These are phyloP conservation scores for Cystobasidium sp. DNA, from an alignment of 1,284 basidiomycete genomes.

Conservation along the genomic window DNA sequence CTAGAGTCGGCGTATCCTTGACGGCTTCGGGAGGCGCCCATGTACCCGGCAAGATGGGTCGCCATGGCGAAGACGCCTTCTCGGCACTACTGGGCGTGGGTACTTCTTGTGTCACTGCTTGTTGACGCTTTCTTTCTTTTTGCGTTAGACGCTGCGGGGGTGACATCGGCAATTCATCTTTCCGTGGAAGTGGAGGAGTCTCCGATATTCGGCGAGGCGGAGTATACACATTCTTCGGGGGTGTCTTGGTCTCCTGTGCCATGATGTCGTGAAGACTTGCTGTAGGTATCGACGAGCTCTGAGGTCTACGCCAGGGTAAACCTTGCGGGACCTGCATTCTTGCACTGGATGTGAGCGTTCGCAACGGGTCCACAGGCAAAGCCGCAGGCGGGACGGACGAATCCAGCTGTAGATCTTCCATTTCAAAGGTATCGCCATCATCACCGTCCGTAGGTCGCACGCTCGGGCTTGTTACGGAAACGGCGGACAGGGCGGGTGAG, in stretches of 20 bases:
- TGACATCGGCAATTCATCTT: background rate
- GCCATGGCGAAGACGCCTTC: conserved; percentile 33
- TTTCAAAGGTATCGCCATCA: conserved; percentile 59
- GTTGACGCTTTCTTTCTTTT: conserved; percentile 35
- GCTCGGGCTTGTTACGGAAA: conserved; percentile 42
- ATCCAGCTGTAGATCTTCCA: conserved; percentile 57
- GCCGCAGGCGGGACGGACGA: conserved; percentile 32
- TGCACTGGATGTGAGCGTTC: background rate
- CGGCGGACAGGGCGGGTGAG: conserved; percentile 30
- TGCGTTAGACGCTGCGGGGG: conserved; percentile 12
- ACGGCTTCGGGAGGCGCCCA: conserved; percentile 27
- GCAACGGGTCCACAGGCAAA: conserved; percentile 5
- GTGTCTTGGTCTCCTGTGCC: conserved; percentile 44
- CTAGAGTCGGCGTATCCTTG: conserved; percentile 2
- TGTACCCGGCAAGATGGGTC: conserved; percentile 27
- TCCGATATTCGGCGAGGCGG: conserved; percentile 17
- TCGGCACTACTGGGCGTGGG: background rate
- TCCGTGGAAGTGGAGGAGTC: background rate
- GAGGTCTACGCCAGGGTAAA: conserved; percentile 28
- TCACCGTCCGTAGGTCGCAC: conserved; percentile 45
- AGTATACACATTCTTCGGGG: background rate
- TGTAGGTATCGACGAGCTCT: conserved; percentile 44
- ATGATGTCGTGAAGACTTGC: conserved; percentile 53
- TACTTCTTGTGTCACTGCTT: background rate
- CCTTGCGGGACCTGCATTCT: background rate